Conservation (phyloP, 495 filamentous ascomycete species). For the Penicillium paxilli region DNA sequence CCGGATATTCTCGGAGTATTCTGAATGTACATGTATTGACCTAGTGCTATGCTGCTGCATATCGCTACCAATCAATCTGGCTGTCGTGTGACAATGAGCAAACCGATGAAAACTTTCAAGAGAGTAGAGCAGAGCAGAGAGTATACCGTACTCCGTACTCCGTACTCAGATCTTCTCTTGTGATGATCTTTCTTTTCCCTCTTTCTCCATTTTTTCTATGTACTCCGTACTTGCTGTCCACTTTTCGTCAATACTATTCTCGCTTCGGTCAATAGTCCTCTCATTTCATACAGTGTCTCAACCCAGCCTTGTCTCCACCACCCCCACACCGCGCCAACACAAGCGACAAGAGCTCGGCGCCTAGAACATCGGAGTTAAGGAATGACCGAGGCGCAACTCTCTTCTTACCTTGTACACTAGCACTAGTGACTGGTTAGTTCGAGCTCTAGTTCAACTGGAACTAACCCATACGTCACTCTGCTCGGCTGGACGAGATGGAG, state of each 20-base stretch:
- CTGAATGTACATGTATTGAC: background rate
- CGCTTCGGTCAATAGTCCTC: background rate
- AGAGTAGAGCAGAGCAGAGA: no score
- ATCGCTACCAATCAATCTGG: slow-evolving; percentile 15
- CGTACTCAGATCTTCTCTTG: background rate
- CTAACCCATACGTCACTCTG: background rate
- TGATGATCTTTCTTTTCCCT: background rate
- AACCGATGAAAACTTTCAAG: background rate
- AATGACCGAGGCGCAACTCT: background rate
- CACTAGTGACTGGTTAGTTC: no score
- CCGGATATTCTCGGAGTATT: background rate
- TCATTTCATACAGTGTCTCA: background rate
- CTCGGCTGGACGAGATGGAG: background rate
- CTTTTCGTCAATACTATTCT: background rate
- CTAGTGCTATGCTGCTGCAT: slow-evolving; percentile 20
- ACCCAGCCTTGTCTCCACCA: background rate
- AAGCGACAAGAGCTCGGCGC: slow-evolving; percentile 15
- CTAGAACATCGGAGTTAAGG: slow-evolving; percentile 3
- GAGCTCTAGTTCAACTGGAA: no score
- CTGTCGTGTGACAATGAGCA: slow-evolving; percentile 14
- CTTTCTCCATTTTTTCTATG: background rate
- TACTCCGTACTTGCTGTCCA: background rate
- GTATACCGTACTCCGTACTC: background rate
- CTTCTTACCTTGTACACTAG: background rate
- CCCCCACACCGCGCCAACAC: slow-evolving; percentile 24